Evolutionary conservation across 352 stramenopile genomes (phyloP).

Genomic region (Phytophthora idaei): DNA sequence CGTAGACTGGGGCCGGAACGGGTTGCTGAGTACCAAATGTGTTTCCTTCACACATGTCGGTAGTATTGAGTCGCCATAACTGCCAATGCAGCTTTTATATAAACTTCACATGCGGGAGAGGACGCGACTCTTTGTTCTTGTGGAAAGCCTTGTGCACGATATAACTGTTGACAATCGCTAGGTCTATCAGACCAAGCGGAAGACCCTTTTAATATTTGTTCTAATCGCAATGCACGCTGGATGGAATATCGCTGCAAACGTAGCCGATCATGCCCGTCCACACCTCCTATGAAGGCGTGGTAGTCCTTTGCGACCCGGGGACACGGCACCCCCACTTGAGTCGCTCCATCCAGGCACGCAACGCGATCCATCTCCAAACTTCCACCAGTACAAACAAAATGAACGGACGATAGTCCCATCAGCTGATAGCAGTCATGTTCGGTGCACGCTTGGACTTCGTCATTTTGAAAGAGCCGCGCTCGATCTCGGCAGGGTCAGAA

Average conservation of each 20-base stretch:
- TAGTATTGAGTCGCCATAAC: neutral
- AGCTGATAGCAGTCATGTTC: neutral
- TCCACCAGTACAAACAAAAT: too few relatives aligned
- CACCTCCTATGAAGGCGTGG: neutral
- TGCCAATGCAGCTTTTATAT: conserved; percentile 3
- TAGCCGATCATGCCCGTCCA: conserved; percentile 21
- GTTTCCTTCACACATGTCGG: neutral
- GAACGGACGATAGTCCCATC: neutral
- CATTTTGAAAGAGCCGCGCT: too few relatives aligned
- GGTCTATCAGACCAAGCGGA: conserved; percentile 19
- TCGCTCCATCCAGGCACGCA: neutral
- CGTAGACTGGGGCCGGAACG: too few relatives aligned
- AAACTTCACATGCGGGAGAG: neutral
- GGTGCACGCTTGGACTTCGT: neutral
- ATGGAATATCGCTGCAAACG: conserved; percentile 22
- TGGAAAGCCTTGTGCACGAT: conserved; percentile 19
- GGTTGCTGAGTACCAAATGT: neutral
- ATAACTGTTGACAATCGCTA: conserved; percentile 26
- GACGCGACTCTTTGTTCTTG: conserved; percentile 1
- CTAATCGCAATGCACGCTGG: conserved; percentile 10
- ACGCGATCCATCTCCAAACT: neutral
- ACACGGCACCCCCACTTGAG: neutral
- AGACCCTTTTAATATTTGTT: conserved; percentile 31
- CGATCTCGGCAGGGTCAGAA: too few relatives aligned
- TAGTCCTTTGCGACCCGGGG: neutral